Percentiles rank a stretch among this genome's conserved stretches.
These are phyloP conservation scores for Penicillium sp. DNA, from an alignment of 2,329 filamentous ascomycete genomes.

Conservation along the genomic window DNA sequence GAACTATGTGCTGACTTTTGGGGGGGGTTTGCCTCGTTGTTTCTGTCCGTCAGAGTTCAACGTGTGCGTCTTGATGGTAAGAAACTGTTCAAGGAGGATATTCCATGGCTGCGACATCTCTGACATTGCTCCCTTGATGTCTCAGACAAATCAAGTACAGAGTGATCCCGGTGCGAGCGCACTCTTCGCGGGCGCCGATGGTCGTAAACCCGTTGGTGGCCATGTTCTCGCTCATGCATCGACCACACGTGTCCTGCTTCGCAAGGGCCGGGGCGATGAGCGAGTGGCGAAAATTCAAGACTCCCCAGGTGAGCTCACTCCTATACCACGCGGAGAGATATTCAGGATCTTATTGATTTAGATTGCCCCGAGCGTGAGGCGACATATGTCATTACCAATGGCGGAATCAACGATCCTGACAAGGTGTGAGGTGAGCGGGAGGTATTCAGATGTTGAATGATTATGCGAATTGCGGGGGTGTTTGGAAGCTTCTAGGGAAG, in stretches of 20 bases:
- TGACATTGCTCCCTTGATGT: too few species aligned
- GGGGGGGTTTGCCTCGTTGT: not conserved
- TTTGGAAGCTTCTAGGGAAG: too few species aligned
- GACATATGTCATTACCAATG: conserved; percentile 64
- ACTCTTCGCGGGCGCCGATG: conserved; percentile 62
- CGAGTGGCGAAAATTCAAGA: conserved; percentile 64
- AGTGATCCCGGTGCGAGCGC: conserved; percentile 64
- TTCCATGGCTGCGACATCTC: too few species aligned
- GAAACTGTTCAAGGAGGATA: conserved; percentile 1
- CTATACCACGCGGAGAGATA: not conserved
- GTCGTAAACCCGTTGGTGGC: conserved; percentile 60
- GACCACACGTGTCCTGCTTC: conserved; percentile 58
- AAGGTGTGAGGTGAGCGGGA: conserved; percentile 42
- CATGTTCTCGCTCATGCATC: conserved; percentile 66
- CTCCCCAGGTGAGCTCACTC: conserved; percentile 49
- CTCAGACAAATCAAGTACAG: conserved; percentile 64
- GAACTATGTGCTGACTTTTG: not conserved
- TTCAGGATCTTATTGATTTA: conserved; percentile 24
- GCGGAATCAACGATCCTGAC: conserved; percentile 62
- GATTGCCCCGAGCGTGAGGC: conserved; percentile 65
- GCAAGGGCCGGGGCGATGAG: conserved; percentile 64
- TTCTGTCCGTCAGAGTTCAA: conserved; percentile 53
- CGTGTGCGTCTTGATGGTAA: conserved; percentile 56
- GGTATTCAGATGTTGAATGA: not conserved
- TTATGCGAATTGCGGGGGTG: not conserved